A percentile compares a stretch with the other conserved stretches of the same genome.
phyloP scores from a whole-genome alignment of 352 stramenopile species.

The Pythium monospermum region DNA sequence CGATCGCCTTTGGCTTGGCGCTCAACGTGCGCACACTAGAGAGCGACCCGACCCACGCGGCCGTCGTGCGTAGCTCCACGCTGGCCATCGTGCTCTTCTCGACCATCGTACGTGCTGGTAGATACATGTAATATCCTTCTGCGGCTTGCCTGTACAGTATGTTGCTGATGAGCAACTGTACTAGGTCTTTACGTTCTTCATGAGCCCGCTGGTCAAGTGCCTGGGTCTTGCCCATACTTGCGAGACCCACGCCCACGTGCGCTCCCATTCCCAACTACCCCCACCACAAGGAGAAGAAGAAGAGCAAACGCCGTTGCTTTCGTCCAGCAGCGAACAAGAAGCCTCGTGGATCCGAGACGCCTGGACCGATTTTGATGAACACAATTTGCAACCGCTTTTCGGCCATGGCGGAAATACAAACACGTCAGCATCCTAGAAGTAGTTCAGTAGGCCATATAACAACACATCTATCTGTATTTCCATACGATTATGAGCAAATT shows the following conservation, averaged over 20 bases:
- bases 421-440: too few relatives aligned
- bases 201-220: conserved; percentile 20
- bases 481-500: not conserved
- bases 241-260: conserved; percentile 19
- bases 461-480: not conserved
- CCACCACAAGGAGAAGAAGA: not conserved
- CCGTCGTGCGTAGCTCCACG: conserved; percentile 19
- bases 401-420: conserved; percentile 12
- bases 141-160: not conserved
- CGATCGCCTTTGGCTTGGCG: conserved; percentile 22
- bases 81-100: conserved; percentile 25
- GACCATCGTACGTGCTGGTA: conserved; percentile 23
- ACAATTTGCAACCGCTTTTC: conserved; percentile 22
- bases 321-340: conserved; percentile 25
- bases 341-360: conserved; percentile 27
- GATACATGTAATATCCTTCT: too few relatives aligned
- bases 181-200: conserved; percentile 29
- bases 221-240: conserved; percentile 27
- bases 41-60: conserved; percentile 9
- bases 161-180: not conserved
- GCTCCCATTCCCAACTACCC: not conserved
- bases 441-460: too few relatives aligned
- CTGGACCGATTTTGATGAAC: conserved; percentile 25
- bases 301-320: conserved; percentile 23
- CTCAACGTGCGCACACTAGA: conserved; percentile 28